Conservation (phyloP, 345 rosid species). For the Diplotaxis tenuifolia region DNA sequence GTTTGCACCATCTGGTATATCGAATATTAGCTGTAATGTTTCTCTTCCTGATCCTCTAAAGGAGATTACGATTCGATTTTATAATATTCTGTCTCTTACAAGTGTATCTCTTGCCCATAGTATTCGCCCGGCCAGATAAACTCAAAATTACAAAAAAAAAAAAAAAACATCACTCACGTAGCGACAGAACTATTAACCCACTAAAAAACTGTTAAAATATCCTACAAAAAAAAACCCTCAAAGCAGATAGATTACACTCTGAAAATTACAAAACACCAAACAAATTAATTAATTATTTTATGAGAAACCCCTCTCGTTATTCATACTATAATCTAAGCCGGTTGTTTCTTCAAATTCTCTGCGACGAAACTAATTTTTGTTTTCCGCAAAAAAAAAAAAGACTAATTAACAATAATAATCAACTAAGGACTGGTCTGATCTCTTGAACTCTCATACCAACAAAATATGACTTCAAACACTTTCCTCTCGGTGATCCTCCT, state of each 20-base stretch:
- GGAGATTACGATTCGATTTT: slow-evolving; percentile 7
- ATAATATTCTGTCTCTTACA: neutral
- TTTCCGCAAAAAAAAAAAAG: neutral
- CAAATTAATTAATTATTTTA: neutral
- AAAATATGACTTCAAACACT: slow-evolving; percentile 40
- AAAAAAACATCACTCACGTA: neutral
- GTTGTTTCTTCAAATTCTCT: neutral
- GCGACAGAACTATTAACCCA: neutral
- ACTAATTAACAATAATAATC: slow-evolving; percentile 9
- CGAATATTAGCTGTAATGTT: slow-evolving; percentile 32
- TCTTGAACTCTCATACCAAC: slow-evolving; percentile 30
- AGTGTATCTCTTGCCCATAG: slow-evolving; percentile 9
- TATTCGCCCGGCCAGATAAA: slow-evolving; percentile 4
- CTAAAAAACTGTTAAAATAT: neutral
- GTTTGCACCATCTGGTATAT: slow-evolving; percentile 21
- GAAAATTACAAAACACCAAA: slow-evolving; percentile 9
- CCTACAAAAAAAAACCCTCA: slow-evolving; percentile 2
- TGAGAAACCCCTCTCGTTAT: neutral
- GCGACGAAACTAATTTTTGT: neutral
- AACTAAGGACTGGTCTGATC: slow-evolving; percentile 38
- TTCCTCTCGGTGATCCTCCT: slow-evolving; percentile 42
- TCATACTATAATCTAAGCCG: slow-evolving; percentile 24
- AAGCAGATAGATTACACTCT: slow-evolving; percentile 2
- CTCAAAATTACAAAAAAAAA: neutral
- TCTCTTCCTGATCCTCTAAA: neutral